Base-by-base conservation (phyloP, 305 asterid species). In the Plantago coronopus region DNA sequence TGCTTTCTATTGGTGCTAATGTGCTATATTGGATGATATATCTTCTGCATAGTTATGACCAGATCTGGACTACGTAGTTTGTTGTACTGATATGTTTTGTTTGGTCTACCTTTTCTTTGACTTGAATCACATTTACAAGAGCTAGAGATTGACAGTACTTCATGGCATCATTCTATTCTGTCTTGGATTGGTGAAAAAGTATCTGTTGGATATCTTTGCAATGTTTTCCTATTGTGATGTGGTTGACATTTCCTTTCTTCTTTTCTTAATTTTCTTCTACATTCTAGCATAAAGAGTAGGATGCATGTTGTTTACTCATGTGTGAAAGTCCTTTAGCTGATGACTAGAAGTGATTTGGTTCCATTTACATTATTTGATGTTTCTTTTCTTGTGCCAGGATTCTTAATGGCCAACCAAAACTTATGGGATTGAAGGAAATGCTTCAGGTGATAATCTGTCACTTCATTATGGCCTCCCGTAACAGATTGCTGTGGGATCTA, bases 391-490 rank as follows among this genome's bases (percentile, higher is more conserved):
- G 16, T 75, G 43, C 58, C 91, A 94, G 99, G 76, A 89, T 94
- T 72, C 93, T 94, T 66, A 76, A 85, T 68, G 99, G 97, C 57
- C 88, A 83, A 81, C 99, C 99, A 16, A 87, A 82, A 74, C 81
- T 23, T 72, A 89, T 94, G 99, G 99, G 99, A 17, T 72, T 94
- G 78, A 94, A 84, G 79, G 99, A 89, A 66, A 64, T 94, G 82
- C 97, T 94, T 62, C 97, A 87, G 99, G 99, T 94, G 64, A 70
- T 59, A 42, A 59, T 20, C 62, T 73, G 59, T 67, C 59, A 20
- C 61, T 49, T 57, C 62, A 40, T 57, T 4, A 58, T 43, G 27
- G 55, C 40, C 50, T 56, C 16, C 68, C 29, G 27, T 58, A 23
- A n/a, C 38, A 23, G 60, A 57, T 37, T 59, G 31, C 29, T 29